Evolutionary conservation across 352 stramenopile genomes (phyloP).

Genomic region (Phytophthora tentaculata): DNA sequence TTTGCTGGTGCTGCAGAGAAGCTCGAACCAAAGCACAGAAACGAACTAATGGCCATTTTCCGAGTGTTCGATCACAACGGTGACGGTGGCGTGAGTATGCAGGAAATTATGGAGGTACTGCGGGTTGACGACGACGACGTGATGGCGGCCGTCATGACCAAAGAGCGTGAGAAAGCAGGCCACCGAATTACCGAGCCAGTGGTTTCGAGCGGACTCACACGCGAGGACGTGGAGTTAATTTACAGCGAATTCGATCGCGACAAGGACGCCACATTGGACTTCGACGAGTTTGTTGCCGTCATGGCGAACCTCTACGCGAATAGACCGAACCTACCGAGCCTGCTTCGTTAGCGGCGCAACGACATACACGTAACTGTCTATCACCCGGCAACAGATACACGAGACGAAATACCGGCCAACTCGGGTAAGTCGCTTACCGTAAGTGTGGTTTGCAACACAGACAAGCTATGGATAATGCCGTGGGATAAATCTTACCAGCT

Average conservation of each 20-base stretch:
- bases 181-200: constrained; percentile 6
- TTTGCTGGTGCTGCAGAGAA: neutral
- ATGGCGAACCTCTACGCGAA: constrained; percentile 56
- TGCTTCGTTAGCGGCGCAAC: too few relatives aligned
- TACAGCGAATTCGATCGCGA: constrained; percentile 66
- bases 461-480: neutral
- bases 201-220: constrained; percentile 54
- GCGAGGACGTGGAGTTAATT: constrained; percentile 58
- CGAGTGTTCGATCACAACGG: constrained; percentile 74
- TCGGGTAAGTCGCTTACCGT: too few relatives aligned
- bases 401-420: neutral
- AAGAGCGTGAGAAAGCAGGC: constrained; percentile 38
- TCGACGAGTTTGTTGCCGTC: constrained; percentile 73
- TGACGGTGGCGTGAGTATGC: constrained; percentile 66
- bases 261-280: constrained; percentile 59
- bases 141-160: constrained; percentile 47
- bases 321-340: constrained; percentile 14
- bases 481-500: neutral
- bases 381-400: constrained; percentile 19
- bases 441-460: constrained; percentile 16
- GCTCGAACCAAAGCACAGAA: constrained; percentile 43
- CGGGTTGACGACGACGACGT: constrained; percentile 73
- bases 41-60: constrained; percentile 69
- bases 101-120: constrained; percentile 79
- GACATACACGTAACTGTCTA: neutral